phyloP scores from a whole-genome alignment of 2,329 filamentous ascomycete genomes.

The Verticillium dahliae region DNA sequence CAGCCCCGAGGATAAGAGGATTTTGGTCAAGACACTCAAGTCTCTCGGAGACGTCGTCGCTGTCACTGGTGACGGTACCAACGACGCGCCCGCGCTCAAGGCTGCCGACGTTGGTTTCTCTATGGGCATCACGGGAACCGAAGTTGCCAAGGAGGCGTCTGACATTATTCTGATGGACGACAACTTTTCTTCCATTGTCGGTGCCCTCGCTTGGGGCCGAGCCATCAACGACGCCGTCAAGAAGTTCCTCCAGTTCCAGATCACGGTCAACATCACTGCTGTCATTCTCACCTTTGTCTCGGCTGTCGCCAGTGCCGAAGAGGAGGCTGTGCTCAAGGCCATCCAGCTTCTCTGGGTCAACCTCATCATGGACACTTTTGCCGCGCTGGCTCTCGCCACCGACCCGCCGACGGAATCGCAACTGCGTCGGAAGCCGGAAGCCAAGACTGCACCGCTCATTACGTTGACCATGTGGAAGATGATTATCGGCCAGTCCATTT shows the following conservation, averaged over 20 bases:
- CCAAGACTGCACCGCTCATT: constrained; percentile 67
- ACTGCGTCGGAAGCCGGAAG: constrained; percentile 66
- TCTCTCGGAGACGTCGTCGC: constrained; percentile 61
- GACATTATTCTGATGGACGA: constrained; percentile 58
- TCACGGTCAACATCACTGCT: constrained; percentile 74
- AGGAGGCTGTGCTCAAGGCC: constrained; percentile 66
- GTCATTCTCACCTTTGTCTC: constrained; percentile 73
- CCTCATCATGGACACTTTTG: constrained; percentile 80
- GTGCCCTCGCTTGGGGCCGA: constrained; percentile 55
- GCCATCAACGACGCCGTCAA: constrained; percentile 58
- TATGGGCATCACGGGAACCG: constrained; percentile 61
- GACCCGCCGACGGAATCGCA: constrained; percentile 65
- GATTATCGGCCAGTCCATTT: constrained; percentile 76
- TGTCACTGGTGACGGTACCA: constrained; percentile 61
- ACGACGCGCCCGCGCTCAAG: constrained; percentile 60
- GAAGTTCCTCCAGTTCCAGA: constrained; percentile 60
- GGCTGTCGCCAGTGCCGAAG: constrained; percentile 56
- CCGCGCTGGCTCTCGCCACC: constrained; percentile 68
- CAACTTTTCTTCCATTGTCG: constrained; percentile 56
- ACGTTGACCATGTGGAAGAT: constrained; percentile 82
- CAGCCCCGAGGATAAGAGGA: constrained; percentile 63
- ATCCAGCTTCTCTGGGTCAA: constrained; percentile 81
- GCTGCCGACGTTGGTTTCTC: constrained; percentile 64
- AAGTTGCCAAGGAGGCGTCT: constrained; percentile 57
- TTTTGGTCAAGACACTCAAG: constrained; percentile 57